Percentiles rank a stretch among this genome's conserved stretches.
phyloP scores from a whole-genome alignment of 2,329 filamentous ascomycete species.

The Claviceps digitariae region DNA sequence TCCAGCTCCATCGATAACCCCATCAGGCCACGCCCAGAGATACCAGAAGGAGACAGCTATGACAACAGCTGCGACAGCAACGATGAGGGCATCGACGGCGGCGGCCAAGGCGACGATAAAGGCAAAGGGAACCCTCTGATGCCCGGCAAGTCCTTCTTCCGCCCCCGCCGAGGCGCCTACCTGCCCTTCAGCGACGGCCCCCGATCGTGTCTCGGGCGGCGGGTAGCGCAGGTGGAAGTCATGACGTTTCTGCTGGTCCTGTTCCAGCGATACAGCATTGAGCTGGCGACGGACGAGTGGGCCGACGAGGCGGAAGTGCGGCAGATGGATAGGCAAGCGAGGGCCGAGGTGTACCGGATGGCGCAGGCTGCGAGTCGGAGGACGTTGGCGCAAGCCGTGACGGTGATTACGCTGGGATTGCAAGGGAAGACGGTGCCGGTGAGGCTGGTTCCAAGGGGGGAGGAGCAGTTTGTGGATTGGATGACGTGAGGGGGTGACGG shows the following conservation, averaged over 20 bases:
- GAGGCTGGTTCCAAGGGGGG: slow-evolving; percentile 52
- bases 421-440: slow-evolving; percentile 49
- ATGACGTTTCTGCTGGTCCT: slow-evolving; percentile 39
- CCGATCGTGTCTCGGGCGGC: slow-evolving; percentile 42
- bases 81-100: slow-evolving; percentile 24
- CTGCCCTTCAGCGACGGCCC: slow-evolving; percentile 46
- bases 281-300: slow-evolving; percentile 54
- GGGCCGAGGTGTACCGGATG: slow-evolving; percentile 42
- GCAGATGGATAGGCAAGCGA: slow-evolving; percentile 31
- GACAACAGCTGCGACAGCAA: slow-evolving; percentile 32
- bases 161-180: slow-evolving; percentile 41
- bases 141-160: slow-evolving; percentile 46
- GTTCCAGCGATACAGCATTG: slow-evolving; percentile 49
- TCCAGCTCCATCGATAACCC: no score
- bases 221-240: slow-evolving; percentile 47
- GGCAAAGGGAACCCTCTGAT: no score
- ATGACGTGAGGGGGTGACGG: slow-evolving; percentile 10
- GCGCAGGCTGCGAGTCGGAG: slow-evolving; percentile 41
- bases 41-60: slow-evolving; percentile 12
- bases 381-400: slow-evolving; percentile 40
- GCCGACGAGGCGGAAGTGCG: slow-evolving; percentile 39
- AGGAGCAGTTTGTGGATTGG: slow-evolving; percentile 50
- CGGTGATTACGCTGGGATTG: slow-evolving; percentile 62
- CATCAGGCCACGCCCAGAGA: not conserved
- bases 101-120: slow-evolving; percentile 33